Evolutionary conservation across 805 yeast genomes (phyloP), one percentile per base, ranked within the genome.

Genomic region (Hanseniaspora hatyaiensis): DNA sequence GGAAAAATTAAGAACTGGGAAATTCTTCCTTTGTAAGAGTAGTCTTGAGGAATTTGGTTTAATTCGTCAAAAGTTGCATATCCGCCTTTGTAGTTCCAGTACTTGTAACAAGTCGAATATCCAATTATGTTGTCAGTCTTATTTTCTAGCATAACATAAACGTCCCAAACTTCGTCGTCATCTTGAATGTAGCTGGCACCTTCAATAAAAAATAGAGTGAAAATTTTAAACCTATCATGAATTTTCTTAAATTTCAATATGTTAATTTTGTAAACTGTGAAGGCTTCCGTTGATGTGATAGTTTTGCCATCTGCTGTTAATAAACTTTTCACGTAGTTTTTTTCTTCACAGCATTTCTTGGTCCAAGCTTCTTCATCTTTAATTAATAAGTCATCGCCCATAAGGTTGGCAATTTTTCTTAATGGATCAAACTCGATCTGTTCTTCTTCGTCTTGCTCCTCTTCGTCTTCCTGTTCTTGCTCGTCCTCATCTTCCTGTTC

Each of bases 181-280:
- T 72, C 70, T 58, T 88, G 96, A 49, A 92, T 86, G 57, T 76
- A 84, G 1, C 94, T 78, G 1, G 96, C 97, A 0, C 95, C 97
- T 60, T 92, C 98, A 54, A 92, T 89, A 65, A 80, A 87, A 9
- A 92, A 67, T 23, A 89, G 65, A 13, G 84, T 83, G 55, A 92
- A 75, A 1, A 88, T 77, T 55, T 86, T 94, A 53, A 87, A 69
- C 51, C 95, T 65, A 42, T 70, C 64, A 56, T 80, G 88, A 44
- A 86, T 61, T 52, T 73, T 75, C 39, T 68, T 70, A 11, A 59
- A 50, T 13, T 56, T 56, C 8, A 49, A 49, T 2, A 67, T 52
- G 22, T 60, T 58, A 1, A 61, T 47, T 51, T 73, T 75, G 61
- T 72, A 78, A 13, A 87, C 65, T 13, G 60, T 71, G 1, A 61